These are phyloP conservation scores for Acidomyces sp. DNA, from an alignment of 495 filamentous ascomycete species.

Conservation along the genomic window DNA sequence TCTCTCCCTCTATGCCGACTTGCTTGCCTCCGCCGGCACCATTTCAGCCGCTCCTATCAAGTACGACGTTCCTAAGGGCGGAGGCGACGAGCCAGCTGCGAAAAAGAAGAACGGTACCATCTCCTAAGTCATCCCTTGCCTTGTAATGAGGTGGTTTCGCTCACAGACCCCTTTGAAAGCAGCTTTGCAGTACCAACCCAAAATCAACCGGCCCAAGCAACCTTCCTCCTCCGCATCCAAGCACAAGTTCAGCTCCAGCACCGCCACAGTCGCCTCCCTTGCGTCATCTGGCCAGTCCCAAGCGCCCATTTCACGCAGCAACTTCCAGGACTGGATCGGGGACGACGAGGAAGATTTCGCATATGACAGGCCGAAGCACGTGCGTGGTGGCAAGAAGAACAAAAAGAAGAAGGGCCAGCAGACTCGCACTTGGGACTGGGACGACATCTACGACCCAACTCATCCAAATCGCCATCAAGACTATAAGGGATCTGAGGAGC, in stretches of 20 bases:
- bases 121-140: too few species aligned
- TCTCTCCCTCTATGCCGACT: constrained; percentile 51
- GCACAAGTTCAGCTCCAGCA: constrained; percentile 15
- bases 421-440: constrained; percentile 41
- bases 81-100: constrained; percentile 54
- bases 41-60: constrained; percentile 71
- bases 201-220: constrained; percentile 47
- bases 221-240: background rate
- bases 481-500: constrained; percentile 76
- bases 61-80: constrained; percentile 44
- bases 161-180: constrained; percentile 34
- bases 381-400: constrained; percentile 78
- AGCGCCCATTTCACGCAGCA: constrained; percentile 39
- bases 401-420: constrained; percentile 55
- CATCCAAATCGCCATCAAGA: constrained; percentile 77
- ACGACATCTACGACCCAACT: constrained; percentile 81
- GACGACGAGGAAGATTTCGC: constrained; percentile 55
- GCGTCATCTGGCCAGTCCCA: too few species aligned
- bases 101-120: constrained; percentile 61
- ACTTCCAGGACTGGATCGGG: constrained; percentile 76
- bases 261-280: too few species aligned
- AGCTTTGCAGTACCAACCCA: constrained; percentile 78
- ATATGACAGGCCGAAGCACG: constrained; percentile 40
- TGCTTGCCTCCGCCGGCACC: constrained; percentile 43
- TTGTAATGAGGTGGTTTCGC: constrained; percentile 38